Base-by-base conservation (phyloP, 2,329 filamentous ascomycete genomes). In the Aureobasidium uvarum region DNA sequence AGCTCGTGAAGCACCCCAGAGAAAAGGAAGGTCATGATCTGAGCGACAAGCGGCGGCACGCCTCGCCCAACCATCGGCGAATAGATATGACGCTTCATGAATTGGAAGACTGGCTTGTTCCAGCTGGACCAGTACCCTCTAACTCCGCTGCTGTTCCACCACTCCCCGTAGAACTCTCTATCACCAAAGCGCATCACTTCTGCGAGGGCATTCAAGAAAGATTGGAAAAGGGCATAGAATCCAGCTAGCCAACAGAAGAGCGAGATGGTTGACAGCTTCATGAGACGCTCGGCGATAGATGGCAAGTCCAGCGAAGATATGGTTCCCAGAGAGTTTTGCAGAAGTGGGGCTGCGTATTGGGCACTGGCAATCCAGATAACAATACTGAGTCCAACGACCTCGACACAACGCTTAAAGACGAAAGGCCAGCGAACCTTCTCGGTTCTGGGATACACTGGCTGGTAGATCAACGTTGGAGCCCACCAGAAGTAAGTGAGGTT, bases 401-500 rank as follows among this genome's bases (percentile, higher is more conserved):
- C 95, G 55, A 84, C 85, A 51, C 94, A 75, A 18, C 95, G 86
- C 79, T 96, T 97, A 66, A 85, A 80, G 45, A 98, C 91, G 74
- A 96, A 99, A 4, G 85, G 76, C 92, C 93, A 97, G 68, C 95
- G 85, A 70, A 97, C 91, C 65, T 84, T 85, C 10, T 86, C 81
- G 6, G 91, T 92, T 50, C 93, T 89, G 23, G 95, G 95, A 76
- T 99, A 99, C 16, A 95, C 92, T 1, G 95, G 95, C 79, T 99
- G 95, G 76, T 99, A 99, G 51, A 98, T 89, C 62, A 99, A 83
- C 0, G 95, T 99, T 0, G 95, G 95, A 0, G 94, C 95, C 88
- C 93, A 94, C 94, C 95, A 98, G 77, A 99, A 99, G 79, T 98
- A 99, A 66, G 86, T 86, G 31, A 99, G 81, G 74, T 98, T 99